Conservation (phyloP, 495 filamentous ascomycete species). For the Aspergillus homomorphus region DNA sequence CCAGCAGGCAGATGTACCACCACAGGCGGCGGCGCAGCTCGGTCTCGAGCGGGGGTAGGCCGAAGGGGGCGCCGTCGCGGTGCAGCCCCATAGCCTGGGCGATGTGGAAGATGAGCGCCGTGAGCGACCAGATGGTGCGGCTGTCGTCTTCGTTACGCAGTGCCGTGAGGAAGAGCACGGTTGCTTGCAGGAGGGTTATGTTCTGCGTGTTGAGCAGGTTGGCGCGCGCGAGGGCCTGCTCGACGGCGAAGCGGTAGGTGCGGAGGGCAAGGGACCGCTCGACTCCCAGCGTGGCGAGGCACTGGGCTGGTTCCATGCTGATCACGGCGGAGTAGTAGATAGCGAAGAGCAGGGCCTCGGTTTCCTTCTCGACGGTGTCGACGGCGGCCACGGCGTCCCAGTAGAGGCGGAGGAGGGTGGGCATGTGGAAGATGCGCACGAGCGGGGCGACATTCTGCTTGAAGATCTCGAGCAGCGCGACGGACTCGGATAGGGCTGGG, state of each 20-base stretch:
- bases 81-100: constrained; percentile 69
- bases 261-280: constrained; percentile 35
- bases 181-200: constrained; percentile 62
- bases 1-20: constrained; percentile 67
- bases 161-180: constrained; percentile 59
- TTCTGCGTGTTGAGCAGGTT: constrained; percentile 64
- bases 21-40: constrained; percentile 73
- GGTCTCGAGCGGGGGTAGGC: constrained; percentile 60
- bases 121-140: constrained; percentile 54
- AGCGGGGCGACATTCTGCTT: constrained; percentile 61
- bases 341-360: constrained; percentile 65
- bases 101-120: constrained; percentile 62
- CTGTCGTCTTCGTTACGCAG: constrained; percentile 55
- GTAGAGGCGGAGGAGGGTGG: constrained; percentile 45
- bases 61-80: constrained; percentile 60
- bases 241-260: constrained; percentile 64
- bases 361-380: constrained; percentile 47
- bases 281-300: constrained; percentile 12
- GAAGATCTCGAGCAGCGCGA: constrained; percentile 60
- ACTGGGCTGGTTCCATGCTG: constrained; percentile 47
- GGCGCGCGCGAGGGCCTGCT: constrained; percentile 65
- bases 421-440: constrained; percentile 60
- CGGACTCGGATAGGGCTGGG: constrained; percentile 56
- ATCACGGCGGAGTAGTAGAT: constrained; percentile 72
- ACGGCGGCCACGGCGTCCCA: constrained; percentile 32